phyloP scores from a whole-genome alignment of 2,329 filamentous ascomycete genomes.

The Sclerotinia nivalis region DNA sequence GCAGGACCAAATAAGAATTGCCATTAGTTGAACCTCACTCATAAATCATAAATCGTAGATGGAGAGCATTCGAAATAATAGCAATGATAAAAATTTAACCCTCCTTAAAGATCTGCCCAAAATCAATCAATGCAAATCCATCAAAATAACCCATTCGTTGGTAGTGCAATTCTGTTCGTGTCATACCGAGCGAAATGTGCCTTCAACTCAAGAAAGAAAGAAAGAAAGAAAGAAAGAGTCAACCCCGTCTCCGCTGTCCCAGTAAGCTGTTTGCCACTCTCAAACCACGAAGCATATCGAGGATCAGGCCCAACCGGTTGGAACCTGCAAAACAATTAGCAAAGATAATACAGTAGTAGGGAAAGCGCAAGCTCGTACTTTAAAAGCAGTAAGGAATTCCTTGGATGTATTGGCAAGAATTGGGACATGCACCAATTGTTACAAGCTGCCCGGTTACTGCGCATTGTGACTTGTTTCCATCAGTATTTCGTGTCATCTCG shows the following conservation, averaged over 20 bases:
- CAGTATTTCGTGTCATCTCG: background rate
- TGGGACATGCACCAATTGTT: background rate
- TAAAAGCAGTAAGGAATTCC: conserved; percentile 8
- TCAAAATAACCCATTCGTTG: background rate
- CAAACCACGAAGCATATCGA: background rate
- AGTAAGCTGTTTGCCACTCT: background rate
- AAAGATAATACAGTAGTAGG: background rate
- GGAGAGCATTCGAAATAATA: background rate
- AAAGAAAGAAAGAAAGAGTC: background rate
- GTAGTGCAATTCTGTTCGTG: no score
- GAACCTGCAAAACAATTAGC: background rate
- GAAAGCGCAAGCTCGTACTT: background rate
- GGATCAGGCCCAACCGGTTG: background rate
- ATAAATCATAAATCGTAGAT: background rate
- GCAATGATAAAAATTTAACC: background rate
- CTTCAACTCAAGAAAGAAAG: background rate
- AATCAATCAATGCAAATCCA: background rate
- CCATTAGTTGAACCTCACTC: background rate
- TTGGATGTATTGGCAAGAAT: background rate
- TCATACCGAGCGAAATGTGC: background rate
- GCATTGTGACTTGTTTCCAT: background rate
- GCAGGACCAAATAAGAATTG: no score
- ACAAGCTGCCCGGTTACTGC: conserved; percentile 3
- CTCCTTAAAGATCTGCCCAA: background rate
- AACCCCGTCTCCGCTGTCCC: background rate